Conservation (phyloP, 2,329 filamentous ascomycete species). For the Colletotrichum tofieldiae region DNA sequence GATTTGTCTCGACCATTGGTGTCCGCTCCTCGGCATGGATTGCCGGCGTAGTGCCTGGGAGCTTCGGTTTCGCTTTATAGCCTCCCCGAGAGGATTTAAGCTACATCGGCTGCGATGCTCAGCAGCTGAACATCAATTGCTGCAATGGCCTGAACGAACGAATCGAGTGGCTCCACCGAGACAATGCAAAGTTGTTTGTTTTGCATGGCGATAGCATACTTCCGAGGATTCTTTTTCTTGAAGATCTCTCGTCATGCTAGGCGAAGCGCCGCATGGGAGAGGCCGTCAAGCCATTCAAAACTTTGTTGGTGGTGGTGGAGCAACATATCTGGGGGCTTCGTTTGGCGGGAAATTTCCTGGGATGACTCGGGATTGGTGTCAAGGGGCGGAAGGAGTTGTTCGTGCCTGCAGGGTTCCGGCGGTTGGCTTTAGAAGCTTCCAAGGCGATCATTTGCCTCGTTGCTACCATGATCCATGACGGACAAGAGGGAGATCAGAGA, state of each 20-base stretch:
- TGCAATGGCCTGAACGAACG: neutral
- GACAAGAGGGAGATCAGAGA: neutral
- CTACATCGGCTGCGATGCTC: neutral
- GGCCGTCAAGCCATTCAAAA: slow-evolving; percentile 24
- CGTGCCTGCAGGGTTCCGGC: slow-evolving; percentile 5
- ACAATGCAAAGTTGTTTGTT: neutral
- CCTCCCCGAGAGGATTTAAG: neutral
- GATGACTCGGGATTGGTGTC: slow-evolving; percentile 24
- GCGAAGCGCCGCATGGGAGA: slow-evolving; percentile 10
- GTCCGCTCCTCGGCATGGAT: slow-evolving; percentile 7
- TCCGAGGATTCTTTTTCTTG: neutral
- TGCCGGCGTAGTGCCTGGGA: neutral
- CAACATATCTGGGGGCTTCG: neutral
- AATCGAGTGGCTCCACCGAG: neutral
- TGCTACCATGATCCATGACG: neutral
- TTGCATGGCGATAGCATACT: neutral
- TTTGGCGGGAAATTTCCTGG: slow-evolving; percentile 18
- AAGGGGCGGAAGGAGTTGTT: slow-evolving; percentile 19
- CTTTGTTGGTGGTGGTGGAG: slow-evolving; percentile 26
- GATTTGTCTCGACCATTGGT: neutral
- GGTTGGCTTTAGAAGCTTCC: neutral
- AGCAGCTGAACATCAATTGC: neutral
- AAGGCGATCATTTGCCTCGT: slow-evolving; percentile 5
- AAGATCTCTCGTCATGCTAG: neutral
- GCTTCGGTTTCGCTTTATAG: neutral